Evolutionary conservation across 2,329 filamentous ascomycete species (phyloP), one percentile per base, ranked within the genome.

Genomic region (Epichloe gansuensis): DNA sequence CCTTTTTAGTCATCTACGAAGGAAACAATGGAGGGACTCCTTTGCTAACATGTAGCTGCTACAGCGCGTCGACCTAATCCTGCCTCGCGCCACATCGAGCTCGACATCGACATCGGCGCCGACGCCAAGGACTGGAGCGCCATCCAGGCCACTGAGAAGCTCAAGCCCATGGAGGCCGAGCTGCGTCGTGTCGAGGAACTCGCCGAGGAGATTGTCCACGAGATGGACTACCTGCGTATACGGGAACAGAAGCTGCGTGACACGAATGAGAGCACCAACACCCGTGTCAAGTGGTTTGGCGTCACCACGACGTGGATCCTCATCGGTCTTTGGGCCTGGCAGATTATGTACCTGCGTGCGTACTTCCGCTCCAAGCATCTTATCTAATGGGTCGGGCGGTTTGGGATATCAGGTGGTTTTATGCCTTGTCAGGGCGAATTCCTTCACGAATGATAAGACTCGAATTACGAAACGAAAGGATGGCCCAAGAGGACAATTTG

Each of bases 231-330:
- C 73, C 81, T 98, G 62, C 82, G 93, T 59, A 63, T 71, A 41
- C 82, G 93, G 62, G 93, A 98, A 77, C 90, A 95, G 80, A 95
- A 89, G 76, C 80, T 98, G 62, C 80, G 93, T 68, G 91, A 98
- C 74, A 98, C 93, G 61, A 98, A 98, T 72, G 93, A 98, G 84
- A 97, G 91, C 77, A 98, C 93, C 60, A 98, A 98, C 74, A 93
- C 87, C 73, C 82, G 93, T 55, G 93, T 98, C 65, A 98, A 97
- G 77, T 97, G 89, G 90, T 98, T 98, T 72, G 91, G 91, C 48
- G 83, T 96, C 68, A 82, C 84, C 59, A 97, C 91, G 31, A 97
- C 95, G 74, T 86, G 89, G 57, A 85, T 96, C 76, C 75, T 98
- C 61, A 76, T 96, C 60, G 88, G 81, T 37, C 76, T 98, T 62